Evolutionary conservation across 495 filamentous ascomycete genomes (phyloP).

Genomic region (Penicillium crystallinum): DNA sequence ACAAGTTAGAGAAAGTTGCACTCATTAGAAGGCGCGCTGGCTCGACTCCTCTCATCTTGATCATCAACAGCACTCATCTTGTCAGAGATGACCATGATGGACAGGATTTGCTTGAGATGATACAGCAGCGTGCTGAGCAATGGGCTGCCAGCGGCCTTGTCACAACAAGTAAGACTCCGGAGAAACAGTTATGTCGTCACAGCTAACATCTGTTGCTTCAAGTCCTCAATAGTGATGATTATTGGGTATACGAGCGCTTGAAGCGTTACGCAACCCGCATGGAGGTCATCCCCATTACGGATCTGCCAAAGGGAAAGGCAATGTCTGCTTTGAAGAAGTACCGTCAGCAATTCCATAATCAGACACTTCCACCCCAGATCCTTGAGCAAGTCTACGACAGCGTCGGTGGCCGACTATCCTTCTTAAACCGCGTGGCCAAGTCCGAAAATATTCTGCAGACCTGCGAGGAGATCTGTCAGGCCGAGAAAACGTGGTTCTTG

Average conservation of each 20-base stretch:
- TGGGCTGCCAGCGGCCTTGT: slow-evolving; percentile 89
- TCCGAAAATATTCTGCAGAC: slow-evolving; percentile 68
- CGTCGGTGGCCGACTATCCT: slow-evolving; percentile 83
- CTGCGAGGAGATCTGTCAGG: slow-evolving; percentile 70
- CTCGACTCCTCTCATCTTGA: slow-evolving; percentile 67
- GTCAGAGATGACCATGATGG: slow-evolving; percentile 88
- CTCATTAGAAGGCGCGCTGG: slow-evolving; percentile 56
- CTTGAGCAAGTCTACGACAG: slow-evolving; percentile 75
- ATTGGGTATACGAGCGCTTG: slow-evolving; percentile 94
- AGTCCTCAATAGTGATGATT: slow-evolving; percentile 92
- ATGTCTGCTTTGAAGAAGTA: slow-evolving; percentile 70
- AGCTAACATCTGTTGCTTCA: neutral
- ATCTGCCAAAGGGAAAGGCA: slow-evolving; percentile 73
- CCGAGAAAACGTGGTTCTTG: slow-evolving; percentile 89
- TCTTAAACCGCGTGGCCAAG: slow-evolving; percentile 80
- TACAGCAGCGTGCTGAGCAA: slow-evolving; percentile 91
- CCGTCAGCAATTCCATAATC: slow-evolving; percentile 61
- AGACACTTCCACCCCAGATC: slow-evolving; percentile 45
- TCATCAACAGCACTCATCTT: slow-evolving; percentile 88
- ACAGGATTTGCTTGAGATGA: slow-evolving; percentile 82
- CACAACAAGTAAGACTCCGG: slow-evolving; percentile 52
- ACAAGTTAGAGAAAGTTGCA: slow-evolving; percentile 96
- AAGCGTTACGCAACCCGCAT: slow-evolving; percentile 88
- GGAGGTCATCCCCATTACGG: slow-evolving; percentile 78
- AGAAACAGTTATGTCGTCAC: neutral